These are phyloP conservation scores for Suillus bovinus DNA, from an alignment of 768 basidiomycete genomes.

Conservation along the genomic window DNA sequence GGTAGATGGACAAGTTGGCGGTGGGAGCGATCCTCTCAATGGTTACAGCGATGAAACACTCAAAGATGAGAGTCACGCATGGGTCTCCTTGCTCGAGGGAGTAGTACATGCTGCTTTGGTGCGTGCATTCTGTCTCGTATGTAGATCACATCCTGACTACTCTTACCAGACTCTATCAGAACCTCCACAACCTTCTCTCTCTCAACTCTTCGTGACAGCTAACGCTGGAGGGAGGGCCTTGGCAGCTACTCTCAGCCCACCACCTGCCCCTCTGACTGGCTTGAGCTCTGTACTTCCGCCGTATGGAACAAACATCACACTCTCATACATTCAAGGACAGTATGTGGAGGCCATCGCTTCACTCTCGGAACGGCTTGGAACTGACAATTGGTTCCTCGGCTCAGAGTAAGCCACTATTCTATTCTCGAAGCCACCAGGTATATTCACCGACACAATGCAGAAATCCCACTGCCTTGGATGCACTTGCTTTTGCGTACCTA, in stretches of 20 bases:
- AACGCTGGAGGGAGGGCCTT: constrained; percentile 34
- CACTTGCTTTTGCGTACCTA: constrained; percentile 80
- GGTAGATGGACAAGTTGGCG: constrained; percentile 57
- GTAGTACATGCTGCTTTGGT: constrained; percentile 77
- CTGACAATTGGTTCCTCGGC: constrained; percentile 79
- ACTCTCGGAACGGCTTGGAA: constrained; percentile 73
- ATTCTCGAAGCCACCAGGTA: not conserved
- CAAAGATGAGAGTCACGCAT: constrained; percentile 76
- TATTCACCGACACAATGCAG: constrained; percentile 37
- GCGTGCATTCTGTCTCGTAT: constrained; percentile 22
- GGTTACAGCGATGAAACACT: constrained; percentile 64
- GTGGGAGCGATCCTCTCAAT: constrained; percentile 49
- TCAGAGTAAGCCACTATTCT: constrained; percentile 51
- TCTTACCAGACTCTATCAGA: constrained; percentile 43
- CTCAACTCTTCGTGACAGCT: constrained; percentile 41
- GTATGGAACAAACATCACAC: constrained; percentile 58
- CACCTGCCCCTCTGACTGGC: constrained; percentile 73
- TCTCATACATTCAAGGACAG: constrained; percentile 49
- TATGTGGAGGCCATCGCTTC: constrained; percentile 74
- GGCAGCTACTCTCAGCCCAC: constrained; percentile 56
- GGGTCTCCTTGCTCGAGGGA: constrained; percentile 79
- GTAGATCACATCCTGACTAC: constrained; percentile 13
- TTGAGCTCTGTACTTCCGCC: constrained; percentile 60
- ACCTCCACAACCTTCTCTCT: constrained; percentile 40
- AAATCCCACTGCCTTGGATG: constrained; percentile 77